Evolutionary conservation across 208 protist species (phyloP).

Genomic region (Spongospora subterranea): DNA sequence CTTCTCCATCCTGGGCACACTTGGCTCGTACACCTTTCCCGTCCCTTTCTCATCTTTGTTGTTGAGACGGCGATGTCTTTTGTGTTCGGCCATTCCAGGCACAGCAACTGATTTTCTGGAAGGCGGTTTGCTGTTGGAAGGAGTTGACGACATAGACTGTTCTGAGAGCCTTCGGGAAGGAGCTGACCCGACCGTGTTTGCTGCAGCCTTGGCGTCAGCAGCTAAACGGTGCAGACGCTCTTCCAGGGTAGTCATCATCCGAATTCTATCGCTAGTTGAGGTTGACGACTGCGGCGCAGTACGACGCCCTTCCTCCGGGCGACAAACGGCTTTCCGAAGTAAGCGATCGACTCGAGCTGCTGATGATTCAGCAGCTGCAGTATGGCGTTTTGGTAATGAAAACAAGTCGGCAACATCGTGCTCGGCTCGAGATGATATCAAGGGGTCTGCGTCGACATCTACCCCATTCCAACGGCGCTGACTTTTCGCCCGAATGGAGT

Average conservation of each 20-base stretch:
- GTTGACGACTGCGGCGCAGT: background rate
- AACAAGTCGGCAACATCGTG: background rate
- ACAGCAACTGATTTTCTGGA: background rate
- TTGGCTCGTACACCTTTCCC: background rate
- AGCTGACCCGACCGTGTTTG: background rate
- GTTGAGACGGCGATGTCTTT: background rate
- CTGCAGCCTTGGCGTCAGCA: background rate
- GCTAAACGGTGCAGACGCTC: constrained; percentile 27
- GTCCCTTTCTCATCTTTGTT: background rate
- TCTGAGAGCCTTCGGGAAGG: background rate
- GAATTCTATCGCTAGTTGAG: background rate
- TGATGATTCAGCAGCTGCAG: background rate
- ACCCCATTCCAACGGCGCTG: background rate
- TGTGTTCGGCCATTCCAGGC: background rate
- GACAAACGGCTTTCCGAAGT: background rate
- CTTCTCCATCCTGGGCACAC: background rate
- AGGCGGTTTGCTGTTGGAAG: no score
- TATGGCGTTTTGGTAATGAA: background rate
- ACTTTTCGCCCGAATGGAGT: constrained; percentile 36
- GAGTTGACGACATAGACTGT: background rate
- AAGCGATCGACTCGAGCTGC: constrained; percentile 39
- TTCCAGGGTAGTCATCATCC: background rate
- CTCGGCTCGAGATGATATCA: background rate
- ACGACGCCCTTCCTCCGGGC: background rate
- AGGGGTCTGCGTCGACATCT: background rate